A percentile compares a stretch with the other conserved stretches of the same genome.
Conservation (phyloP, 148 eudicot genomes). For the Rhododendron simsii region DNA sequence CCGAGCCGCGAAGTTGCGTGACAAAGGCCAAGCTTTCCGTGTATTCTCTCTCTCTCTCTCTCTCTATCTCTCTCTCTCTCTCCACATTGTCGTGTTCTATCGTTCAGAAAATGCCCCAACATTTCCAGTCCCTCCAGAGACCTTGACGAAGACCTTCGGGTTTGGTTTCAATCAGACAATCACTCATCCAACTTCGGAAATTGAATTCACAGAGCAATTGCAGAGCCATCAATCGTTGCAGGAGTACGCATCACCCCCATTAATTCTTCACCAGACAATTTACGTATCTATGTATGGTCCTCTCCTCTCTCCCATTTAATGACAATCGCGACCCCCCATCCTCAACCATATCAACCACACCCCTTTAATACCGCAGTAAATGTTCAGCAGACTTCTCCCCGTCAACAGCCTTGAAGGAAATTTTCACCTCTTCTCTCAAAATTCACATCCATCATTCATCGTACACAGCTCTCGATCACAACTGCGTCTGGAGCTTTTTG, state of each 20-base stretch:
- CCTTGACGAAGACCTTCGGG: slow-evolving; percentile 4
- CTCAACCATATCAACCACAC: slow-evolving; percentile 25
- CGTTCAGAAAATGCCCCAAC: background rate
- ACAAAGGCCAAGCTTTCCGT: background rate
- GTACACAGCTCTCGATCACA: background rate
- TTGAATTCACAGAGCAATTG: slow-evolving; percentile 8
- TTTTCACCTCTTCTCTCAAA: background rate
- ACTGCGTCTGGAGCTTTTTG: background rate
- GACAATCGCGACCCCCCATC: slow-evolving; percentile 5
- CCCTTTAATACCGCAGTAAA: slow-evolving; percentile 6
- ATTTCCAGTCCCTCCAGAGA: background rate
- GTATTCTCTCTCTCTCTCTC: background rate
- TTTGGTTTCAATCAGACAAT: background rate
- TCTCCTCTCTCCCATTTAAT: slow-evolving; percentile 1
- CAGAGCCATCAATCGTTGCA: background rate
- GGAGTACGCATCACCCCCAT: slow-evolving; percentile 5
- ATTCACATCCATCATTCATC: background rate
- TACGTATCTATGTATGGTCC: background rate
- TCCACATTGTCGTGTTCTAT: background rate
- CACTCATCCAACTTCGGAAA: background rate
- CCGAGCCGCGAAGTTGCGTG: slow-evolving; percentile 12
- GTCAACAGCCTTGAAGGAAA: background rate
- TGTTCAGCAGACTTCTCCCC: background rate
- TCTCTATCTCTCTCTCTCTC: background rate
- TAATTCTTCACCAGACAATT: background rate